These are phyloP conservation scores for Trichoderma semiorbis DNA, from an alignment of 2,329 filamentous ascomycete species.

Conservation along the genomic window DNA sequence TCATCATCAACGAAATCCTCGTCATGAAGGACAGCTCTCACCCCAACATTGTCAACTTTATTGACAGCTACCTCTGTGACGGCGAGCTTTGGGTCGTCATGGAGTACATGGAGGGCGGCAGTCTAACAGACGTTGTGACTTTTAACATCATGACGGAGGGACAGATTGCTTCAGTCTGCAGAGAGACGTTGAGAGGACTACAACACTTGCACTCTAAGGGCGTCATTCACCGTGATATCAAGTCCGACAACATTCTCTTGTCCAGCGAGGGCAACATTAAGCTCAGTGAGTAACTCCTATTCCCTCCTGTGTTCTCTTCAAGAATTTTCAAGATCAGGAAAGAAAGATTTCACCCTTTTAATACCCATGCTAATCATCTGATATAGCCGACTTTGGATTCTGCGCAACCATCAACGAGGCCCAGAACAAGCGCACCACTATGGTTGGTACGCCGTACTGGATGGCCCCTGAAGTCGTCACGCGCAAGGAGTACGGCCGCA, in stretches of 20 bases:
- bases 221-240: conserved; percentile 98
- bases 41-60: conserved; percentile 98
- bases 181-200: conserved; percentile 86
- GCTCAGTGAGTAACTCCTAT: conserved; percentile 64
- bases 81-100: conserved; percentile 98
- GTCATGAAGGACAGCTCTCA: conserved; percentile 99
- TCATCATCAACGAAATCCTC: conserved; percentile 98
- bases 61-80: conserved; percentile 88
- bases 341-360: no score
- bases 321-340: background rate
- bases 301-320: background rate
- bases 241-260: conserved; percentile 95
- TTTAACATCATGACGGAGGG: conserved; percentile 99
- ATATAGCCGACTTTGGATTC: conserved; percentile 90
- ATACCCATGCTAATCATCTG: conserved; percentile 23
- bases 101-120: conserved; percentile 99
- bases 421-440: conserved; percentile 95
- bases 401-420: conserved; percentile 97
- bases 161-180: conserved; percentile 92
- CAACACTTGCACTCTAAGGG: conserved; percentile 97
- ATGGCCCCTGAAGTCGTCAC: conserved; percentile 99
- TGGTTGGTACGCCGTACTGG: conserved; percentile 99
- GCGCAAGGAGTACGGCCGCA: conserved; percentile 94
- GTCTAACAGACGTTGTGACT: conserved; percentile 94
- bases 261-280: conserved; percentile 96